These are phyloP conservation scores for Xylaria intraflava DNA, from an alignment of 495 filamentous ascomycete genomes.

Conservation along the genomic window DNA sequence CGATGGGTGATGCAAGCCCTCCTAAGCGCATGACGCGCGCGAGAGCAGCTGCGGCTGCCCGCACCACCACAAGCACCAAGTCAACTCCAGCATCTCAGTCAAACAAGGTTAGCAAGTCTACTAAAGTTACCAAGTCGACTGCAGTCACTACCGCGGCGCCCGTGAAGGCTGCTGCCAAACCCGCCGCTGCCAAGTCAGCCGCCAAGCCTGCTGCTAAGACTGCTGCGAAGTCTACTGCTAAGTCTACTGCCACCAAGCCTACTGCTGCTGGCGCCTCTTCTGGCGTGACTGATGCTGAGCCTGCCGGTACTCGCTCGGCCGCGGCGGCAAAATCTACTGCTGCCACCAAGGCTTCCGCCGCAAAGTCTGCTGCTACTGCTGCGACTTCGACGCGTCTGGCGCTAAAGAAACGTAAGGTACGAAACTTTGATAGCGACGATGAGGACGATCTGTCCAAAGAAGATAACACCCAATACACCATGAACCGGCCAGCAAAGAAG, in stretches of 20 bases:
- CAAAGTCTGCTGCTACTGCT: not conserved
- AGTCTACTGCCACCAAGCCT: constrained; percentile 5
- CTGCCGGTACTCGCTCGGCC: not conserved
- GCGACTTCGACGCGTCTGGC: constrained; percentile 13
- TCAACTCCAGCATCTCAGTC: constrained; percentile 28
- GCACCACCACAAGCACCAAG: constrained; percentile 32
- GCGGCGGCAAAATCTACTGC: not conserved
- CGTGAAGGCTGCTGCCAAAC: not conserved
- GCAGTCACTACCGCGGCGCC: not conserved
- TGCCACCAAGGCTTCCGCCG: not conserved
- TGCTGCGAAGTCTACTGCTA: not conserved
- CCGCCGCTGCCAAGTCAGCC: not conserved
- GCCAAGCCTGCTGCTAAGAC: not conserved
- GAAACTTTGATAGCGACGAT: constrained; percentile 39
- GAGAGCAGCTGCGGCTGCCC: constrained; percentile 38
- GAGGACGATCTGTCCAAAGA: constrained; percentile 24
- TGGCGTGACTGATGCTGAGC: not conserved
- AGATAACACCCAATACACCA: constrained; percentile 8
- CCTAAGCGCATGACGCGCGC: constrained; percentile 57
- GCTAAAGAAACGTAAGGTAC: constrained; percentile 40
- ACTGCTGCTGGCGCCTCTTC: not conserved
- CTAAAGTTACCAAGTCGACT: constrained; percentile 14
- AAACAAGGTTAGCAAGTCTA: constrained; percentile 22
- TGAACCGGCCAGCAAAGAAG: constrained; percentile 24
- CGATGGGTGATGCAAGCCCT: constrained; percentile 39